phyloP scores from a whole-genome alignment of 495 filamentous ascomycete genomes.

The Penicillium maclennaniae region DNA sequence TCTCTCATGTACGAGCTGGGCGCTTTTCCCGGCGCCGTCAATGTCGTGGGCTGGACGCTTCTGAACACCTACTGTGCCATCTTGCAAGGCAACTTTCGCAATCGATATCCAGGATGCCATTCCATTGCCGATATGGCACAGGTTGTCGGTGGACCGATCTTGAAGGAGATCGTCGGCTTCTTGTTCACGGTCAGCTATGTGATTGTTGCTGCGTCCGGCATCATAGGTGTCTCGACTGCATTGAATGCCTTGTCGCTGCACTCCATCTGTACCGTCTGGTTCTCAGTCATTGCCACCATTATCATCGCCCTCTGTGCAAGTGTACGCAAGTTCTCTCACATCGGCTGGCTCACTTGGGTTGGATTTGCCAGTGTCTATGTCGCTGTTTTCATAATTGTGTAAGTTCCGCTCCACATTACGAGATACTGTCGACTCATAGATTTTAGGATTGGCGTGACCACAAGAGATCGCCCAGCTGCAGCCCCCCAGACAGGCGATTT shows the following conservation, averaged over 20 bases:
- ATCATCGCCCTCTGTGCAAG: constrained; percentile 54
- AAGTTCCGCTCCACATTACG: constrained; percentile 1
- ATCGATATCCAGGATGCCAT: constrained; percentile 36
- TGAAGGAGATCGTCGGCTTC: constrained; percentile 37
- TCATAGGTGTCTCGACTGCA: constrained; percentile 47
- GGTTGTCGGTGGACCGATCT: constrained; percentile 57
- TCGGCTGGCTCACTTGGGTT: constrained; percentile 46
- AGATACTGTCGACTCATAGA: constrained; percentile 3
- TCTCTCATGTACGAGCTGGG: constrained; percentile 58
- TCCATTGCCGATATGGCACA: constrained; percentile 65
- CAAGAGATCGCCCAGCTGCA: constrained; percentile 34
- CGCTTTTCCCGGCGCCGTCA: constrained; percentile 54
- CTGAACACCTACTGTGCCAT: constrained; percentile 53
- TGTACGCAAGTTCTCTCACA: constrained; percentile 38
- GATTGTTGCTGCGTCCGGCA: constrained; percentile 45
- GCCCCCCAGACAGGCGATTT: constrained; percentile 33
- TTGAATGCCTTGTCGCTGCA: constrained; percentile 49
- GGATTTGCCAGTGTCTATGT: constrained; percentile 43
- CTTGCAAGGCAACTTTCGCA: constrained; percentile 38
- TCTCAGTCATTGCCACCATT: constrained; percentile 48
- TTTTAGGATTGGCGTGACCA: constrained; percentile 38
- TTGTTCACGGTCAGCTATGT: constrained; percentile 47
- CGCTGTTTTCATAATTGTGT: constrained; percentile 49
- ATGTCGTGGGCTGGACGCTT: constrained; percentile 55
- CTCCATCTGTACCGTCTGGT: constrained; percentile 46